Evolutionary conservation across 768 basidiomycete species (phyloP).

Genomic region (Russula brevipes): DNA sequence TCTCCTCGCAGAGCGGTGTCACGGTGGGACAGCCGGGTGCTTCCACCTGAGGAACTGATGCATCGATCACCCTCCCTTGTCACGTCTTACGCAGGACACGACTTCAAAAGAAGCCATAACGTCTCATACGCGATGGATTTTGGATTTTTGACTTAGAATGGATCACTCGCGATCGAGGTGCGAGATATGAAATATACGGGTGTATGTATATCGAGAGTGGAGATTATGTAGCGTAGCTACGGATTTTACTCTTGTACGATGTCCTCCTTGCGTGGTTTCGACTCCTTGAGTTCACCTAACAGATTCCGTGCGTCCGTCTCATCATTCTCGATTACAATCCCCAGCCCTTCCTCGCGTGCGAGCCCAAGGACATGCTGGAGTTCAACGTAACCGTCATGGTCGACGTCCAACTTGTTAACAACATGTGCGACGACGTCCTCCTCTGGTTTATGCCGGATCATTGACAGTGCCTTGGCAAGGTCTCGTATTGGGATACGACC

Average conservation of each 20-base stretch:
- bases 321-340: constrained; percentile 76
- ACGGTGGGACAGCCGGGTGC: neutral
- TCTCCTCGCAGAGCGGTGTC: neutral
- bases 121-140: neutral
- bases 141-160: neutral
- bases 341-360: constrained; percentile 82
- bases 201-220: constrained; percentile 9
- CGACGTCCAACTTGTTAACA: constrained; percentile 90
- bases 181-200: neutral
- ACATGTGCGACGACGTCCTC: constrained; percentile 84
- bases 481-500: constrained; percentile 88
- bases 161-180: neutral
- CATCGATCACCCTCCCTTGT: neutral
- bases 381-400: constrained; percentile 93
- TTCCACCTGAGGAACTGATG: neutral
- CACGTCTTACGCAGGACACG: constrained; percentile 3
- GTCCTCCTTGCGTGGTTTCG: constrained; percentile 88
- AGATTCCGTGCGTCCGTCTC: constrained; percentile 78
- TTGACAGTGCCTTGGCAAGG: constrained; percentile 81
- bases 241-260: constrained; percentile 64
- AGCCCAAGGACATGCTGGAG: constrained; percentile 90
- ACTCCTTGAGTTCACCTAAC: constrained; percentile 72
- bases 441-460: constrained; percentile 90
- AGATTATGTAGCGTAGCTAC: constrained; percentile 17
- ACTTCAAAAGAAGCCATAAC: neutral